These are phyloP conservation scores for Nicotiana sylvestris DNA, from an alignment of 257 asterid genomes.

Conservation along the genomic window DNA sequence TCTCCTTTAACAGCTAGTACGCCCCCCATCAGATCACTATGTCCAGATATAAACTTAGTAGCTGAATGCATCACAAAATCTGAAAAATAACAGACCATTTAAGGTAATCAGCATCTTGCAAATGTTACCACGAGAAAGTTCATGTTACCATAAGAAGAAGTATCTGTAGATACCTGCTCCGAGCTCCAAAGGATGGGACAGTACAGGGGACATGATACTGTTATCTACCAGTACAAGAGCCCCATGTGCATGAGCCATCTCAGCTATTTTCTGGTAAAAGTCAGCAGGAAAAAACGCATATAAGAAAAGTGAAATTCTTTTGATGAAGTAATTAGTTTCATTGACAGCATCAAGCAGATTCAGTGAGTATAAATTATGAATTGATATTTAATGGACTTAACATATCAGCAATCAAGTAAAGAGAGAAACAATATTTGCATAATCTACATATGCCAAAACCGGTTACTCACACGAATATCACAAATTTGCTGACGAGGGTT, in stretches of 20 bases:
- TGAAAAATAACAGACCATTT: slow-evolving; percentile 25
- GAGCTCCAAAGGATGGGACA: slow-evolving; percentile 74
- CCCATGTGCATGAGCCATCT: slow-evolving; percentile 72
- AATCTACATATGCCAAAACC: not conserved
- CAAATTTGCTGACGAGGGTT: slow-evolving; percentile 89
- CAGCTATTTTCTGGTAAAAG: slow-evolving; percentile 62
- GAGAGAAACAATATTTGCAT: not conserved
- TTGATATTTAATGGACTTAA: too few relatives aligned
- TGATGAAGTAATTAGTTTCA: too few relatives aligned
- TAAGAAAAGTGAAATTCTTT: not conserved
- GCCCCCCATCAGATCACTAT: slow-evolving; percentile 93
- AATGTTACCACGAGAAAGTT: not conserved
- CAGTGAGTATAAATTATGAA: too few relatives aligned
- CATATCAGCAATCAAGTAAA: not conserved
- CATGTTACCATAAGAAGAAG: not conserved
- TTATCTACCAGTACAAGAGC: slow-evolving; percentile 88
- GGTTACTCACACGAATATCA: slow-evolving; percentile 61
- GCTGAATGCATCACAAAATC: slow-evolving; percentile 96
- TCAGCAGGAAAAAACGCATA: not conserved
- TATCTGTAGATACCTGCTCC: slow-evolving; percentile 68
- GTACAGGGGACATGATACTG: slow-evolving; percentile 88
- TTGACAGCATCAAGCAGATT: too few relatives aligned
- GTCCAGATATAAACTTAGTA: slow-evolving; percentile 91
- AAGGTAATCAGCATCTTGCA: too few relatives aligned
- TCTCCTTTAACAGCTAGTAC: slow-evolving; percentile 81